Conservation (phyloP, 176 grass and related monocot species). For the Dactylis glomerata region DNA sequence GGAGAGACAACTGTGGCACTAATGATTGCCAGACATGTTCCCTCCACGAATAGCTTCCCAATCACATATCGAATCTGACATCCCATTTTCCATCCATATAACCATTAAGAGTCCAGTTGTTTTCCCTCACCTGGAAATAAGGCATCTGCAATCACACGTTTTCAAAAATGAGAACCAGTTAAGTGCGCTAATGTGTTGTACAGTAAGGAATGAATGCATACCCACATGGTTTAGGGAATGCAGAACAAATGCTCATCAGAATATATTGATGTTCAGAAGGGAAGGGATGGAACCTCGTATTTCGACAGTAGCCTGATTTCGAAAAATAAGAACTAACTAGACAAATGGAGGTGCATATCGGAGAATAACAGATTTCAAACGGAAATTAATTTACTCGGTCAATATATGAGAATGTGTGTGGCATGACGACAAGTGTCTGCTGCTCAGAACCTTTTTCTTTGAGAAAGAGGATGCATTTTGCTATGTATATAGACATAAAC, state of each 20-base stretch:
- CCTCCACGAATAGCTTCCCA: not conserved
- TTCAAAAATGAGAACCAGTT: constrained; percentile 3
- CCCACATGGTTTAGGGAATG: not conserved
- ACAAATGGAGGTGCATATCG: not conserved
- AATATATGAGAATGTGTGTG: not conserved
- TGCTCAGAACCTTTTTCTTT: not conserved
- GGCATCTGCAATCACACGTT: constrained; percentile 62
- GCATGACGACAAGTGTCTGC: not conserved
- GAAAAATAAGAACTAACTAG: not conserved
- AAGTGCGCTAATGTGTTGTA: not conserved
- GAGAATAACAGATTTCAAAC: not conserved
- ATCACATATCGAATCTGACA: constrained; percentile 72
- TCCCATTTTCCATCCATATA: constrained; percentile 84
- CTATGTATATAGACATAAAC: not conserved
- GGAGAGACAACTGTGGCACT: not conserved
- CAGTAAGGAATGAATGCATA: not conserved
- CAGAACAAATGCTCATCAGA: not conserved
- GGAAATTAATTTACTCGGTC: not conserved
- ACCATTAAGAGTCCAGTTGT: constrained; percentile 85
- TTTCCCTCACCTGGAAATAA: constrained; percentile 88
- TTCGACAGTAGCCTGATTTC: not conserved
- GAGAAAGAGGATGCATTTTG: not conserved
- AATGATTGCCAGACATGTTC: not conserved
- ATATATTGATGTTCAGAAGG: not conserved
- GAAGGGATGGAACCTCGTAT: not conserved